Evolutionary conservation across 352 stramenopile genomes (phyloP), one percentile per base, ranked within the genome.

Genomic region (Phytophthora hybrid): DNA sequence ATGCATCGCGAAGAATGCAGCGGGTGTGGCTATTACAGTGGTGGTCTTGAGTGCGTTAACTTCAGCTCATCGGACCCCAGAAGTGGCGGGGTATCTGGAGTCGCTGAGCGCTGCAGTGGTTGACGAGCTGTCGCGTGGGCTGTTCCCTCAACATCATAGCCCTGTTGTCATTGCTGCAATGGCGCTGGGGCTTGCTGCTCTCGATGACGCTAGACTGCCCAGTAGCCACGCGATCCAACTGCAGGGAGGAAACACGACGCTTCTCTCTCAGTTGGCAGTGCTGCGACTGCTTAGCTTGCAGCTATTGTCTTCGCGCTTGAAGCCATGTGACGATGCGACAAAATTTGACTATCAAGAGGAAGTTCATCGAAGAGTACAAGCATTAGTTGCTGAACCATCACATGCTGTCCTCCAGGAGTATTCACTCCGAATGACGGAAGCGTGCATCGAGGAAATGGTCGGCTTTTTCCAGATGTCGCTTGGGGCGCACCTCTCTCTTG

Each of bases 221-320:
- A 44, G 11, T 44, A 6, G 11, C 23, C 29, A 51, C 10, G 29
- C 9, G 39, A 13, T 39, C 19, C 37, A 63, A n/a, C 56, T 59
- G 7, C 59, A 49, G 18, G 63, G 65, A 10, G 75, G 59, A 41
- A 69, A 73, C 58, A 54, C 55, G 23, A 66, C 59, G 19, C 41
- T 86, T n/a, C 26, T 85, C 19, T 73, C 73, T 49, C 71, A 79
- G 13, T 83, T 88, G 55, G 72, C 77, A 19, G 41, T 83, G n/a
- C 39, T 82, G 18, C 74, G 74, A 41, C 52, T 77, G 26, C 46
- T 70, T 9, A 77, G 62, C 19, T 66, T 85, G n/a, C 60, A 74
- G 11, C 58, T 86, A 4, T 23, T 79, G 13, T 79, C 69, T 19
- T 58, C 66, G 4, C 66, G 39, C 2, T 53, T 80, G 18, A 69